These are phyloP conservation scores for Neofusicoccum kwambonambiense DNA, from an alignment of 2,329 filamentous ascomycete genomes.

Conservation along the genomic window DNA sequence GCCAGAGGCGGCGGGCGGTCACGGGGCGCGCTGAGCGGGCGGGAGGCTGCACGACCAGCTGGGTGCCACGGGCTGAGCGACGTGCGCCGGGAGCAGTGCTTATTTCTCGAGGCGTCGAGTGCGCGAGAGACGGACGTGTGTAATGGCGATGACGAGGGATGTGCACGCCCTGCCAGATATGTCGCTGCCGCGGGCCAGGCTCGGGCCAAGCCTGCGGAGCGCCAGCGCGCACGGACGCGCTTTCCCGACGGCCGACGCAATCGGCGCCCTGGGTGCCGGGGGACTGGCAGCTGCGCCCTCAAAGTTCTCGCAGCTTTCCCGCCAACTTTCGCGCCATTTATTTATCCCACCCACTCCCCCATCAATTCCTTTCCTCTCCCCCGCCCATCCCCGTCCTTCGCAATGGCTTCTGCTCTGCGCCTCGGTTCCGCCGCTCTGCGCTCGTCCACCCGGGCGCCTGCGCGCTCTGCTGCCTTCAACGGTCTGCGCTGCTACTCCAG, in stretches of 20 bases:
- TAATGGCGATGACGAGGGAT: constrained; percentile 14
- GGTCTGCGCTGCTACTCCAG: constrained; percentile 88
- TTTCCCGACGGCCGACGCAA: not conserved
- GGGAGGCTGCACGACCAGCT: constrained; percentile 8
- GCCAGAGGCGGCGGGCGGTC: constrained; percentile 16
- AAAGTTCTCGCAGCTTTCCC: constrained; percentile 22
- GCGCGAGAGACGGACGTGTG: not conserved
- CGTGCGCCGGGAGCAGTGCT: constrained; percentile 2
- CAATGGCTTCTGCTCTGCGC: constrained; percentile 83
- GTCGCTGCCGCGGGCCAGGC: not conserved
- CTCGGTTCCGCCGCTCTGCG: constrained; percentile 79
- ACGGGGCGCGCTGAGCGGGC: constrained; percentile 2
- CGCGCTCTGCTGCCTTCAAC: constrained; percentile 72
- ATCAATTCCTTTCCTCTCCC: constrained; percentile 38
- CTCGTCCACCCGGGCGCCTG: constrained; percentile 66
- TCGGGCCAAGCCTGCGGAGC: not conserved
- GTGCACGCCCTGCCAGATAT: not conserved
- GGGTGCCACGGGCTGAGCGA: constrained; percentile 13
- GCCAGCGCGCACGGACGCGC: not conserved
- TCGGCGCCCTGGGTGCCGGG: not conserved
- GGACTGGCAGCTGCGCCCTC: not conserved
- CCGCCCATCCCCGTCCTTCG: constrained; percentile 32
- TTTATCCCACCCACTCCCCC: constrained; percentile 30
- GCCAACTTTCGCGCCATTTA: constrained; percentile 15
- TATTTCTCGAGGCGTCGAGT: constrained; percentile 15